Evolutionary conservation across 1,139 yeast genomes (phyloP).

Genomic region (Diutina ranongensis): DNA sequence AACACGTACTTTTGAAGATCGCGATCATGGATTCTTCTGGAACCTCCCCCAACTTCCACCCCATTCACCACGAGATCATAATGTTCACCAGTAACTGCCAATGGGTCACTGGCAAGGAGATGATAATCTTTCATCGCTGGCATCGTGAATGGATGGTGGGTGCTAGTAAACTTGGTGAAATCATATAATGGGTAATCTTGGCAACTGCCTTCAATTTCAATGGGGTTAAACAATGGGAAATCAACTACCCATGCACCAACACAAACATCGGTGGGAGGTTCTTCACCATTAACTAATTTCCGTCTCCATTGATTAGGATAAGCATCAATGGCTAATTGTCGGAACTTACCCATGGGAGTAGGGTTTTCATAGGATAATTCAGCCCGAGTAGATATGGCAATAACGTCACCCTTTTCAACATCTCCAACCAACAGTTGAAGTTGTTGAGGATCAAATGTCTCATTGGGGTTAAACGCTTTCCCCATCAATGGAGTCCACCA

Average conservation of each 20-base stretch:
- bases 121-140: constrained; percentile 60
- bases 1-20: constrained; percentile 62
- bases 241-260: constrained; percentile 82
- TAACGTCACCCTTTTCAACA: constrained; percentile 44
- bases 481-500: not conserved
- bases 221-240: constrained; percentile 83
- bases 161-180: constrained; percentile 39
- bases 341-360: constrained; percentile 80
- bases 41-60: constrained; percentile 95
- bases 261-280: constrained; percentile 17
- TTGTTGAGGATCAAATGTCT: not conserved
- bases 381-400: constrained; percentile 68
- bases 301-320: constrained; percentile 44
- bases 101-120: constrained; percentile 40
- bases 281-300: constrained; percentile 14
- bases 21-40: constrained; percentile 87
- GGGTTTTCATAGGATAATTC: constrained; percentile 74
- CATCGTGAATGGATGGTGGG: constrained; percentile 98
- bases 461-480: not conserved
- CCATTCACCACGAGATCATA: constrained; percentile 92
- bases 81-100: constrained; percentile 78
- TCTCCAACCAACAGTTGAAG: not conserved
- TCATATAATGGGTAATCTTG: constrained; percentile 53
- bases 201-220: constrained; percentile 21
- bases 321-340: constrained; percentile 57